A percentile compares a stretch with the other conserved stretches of the same genome.
Evolutionary conservation across 805 yeast species (phyloP).

Genomic region (Sporopachydermia quercuum): DNA sequence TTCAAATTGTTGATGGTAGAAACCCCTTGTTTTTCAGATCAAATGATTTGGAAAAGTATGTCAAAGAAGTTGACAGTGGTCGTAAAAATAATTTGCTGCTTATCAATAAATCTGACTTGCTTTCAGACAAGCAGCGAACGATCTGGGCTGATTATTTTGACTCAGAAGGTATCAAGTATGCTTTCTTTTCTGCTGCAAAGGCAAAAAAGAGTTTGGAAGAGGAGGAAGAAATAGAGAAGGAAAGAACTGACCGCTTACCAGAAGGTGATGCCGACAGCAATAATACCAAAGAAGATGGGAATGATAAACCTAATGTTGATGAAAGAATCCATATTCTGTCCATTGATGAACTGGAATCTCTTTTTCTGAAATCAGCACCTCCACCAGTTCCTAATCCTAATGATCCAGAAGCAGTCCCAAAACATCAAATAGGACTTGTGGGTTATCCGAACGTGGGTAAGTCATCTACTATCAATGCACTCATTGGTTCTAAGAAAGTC

Average conservation of each 20-base stretch:
- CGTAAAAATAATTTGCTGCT: conserved; percentile 66
- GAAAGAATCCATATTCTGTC: conserved; percentile 55
- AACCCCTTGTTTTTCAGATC: conserved; percentile 86
- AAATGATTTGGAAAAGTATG: conserved; percentile 73
- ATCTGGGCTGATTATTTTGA: conserved; percentile 81
- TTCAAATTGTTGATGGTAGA: conserved; percentile 96
- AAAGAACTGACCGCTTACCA: conserved; percentile 10
- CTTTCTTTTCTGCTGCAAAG: conserved; percentile 82
- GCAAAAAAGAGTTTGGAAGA: conserved; percentile 66
- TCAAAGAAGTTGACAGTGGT: conserved; percentile 35
- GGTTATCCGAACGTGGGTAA: conserved; percentile 97
- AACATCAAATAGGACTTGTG: conserved; percentile 83
- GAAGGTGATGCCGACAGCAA: conserved; percentile 8
- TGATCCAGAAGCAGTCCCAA: conserved; percentile 41
- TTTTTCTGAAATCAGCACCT: conserved; percentile 74
- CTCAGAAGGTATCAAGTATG: conserved; percentile 54
- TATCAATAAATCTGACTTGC: conserved; percentile 87
- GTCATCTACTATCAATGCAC: conserved; percentile 94
- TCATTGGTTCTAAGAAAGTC: conserved; percentile 94
- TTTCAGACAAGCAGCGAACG: conserved; percentile 61
- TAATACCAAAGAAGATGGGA: conserved; percentile 8
- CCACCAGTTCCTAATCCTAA: conserved; percentile 34
- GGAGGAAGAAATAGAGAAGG: conserved; percentile 32
- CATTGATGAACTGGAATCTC: conserved; percentile 71
- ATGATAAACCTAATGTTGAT: conserved; percentile 13